Conservation (phyloP, 176 grass and related monocot genomes). For the Aegilops speltoides region DNA sequence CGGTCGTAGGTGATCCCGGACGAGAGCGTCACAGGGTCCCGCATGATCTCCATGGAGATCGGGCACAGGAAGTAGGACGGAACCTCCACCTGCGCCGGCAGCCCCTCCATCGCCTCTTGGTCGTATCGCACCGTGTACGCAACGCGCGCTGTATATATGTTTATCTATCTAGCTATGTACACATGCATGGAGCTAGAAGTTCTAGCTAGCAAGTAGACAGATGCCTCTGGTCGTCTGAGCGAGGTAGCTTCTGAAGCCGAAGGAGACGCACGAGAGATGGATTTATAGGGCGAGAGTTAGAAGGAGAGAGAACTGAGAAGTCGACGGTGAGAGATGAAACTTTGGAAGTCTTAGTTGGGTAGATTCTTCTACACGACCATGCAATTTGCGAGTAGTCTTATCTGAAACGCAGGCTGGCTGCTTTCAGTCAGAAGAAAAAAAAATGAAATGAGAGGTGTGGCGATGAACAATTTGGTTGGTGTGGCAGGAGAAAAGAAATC, state of each 20-base stretch:
- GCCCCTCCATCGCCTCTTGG: slow-evolving; percentile 21
- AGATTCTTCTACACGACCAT: slow-evolving; percentile 28
- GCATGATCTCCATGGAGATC: slow-evolving; percentile 84
- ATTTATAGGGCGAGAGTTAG: background rate
- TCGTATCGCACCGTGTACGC: background rate
- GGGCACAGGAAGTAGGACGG: slow-evolving; percentile 82
- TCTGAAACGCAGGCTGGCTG: slow-evolving; percentile 26
- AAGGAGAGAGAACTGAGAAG: background rate
- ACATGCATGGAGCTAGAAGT: slow-evolving; percentile 23
- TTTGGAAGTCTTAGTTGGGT: background rate
- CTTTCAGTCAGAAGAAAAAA: background rate
- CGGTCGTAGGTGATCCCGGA: slow-evolving; percentile 97
- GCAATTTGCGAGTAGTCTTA: background rate
- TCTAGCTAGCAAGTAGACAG: background rate
- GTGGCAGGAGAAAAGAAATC: slow-evolving; percentile 2
- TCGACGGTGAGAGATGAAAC: slow-evolving; percentile 27
- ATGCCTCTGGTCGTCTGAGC: background rate
- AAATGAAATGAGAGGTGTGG: background rate
- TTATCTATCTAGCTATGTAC: background rate
- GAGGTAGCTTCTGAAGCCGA: slow-evolving; percentile 41
- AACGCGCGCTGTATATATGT: background rate
- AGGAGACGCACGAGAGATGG: background rate
- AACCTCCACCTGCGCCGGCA: slow-evolving; percentile 46
- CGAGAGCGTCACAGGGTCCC: slow-evolving; percentile 79
- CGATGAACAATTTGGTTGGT: slow-evolving; percentile 5